Evolutionary conservation across 192 early-diverging fungal genomes (phyloP).

Genomic region (Mortierella alpina): DNA sequence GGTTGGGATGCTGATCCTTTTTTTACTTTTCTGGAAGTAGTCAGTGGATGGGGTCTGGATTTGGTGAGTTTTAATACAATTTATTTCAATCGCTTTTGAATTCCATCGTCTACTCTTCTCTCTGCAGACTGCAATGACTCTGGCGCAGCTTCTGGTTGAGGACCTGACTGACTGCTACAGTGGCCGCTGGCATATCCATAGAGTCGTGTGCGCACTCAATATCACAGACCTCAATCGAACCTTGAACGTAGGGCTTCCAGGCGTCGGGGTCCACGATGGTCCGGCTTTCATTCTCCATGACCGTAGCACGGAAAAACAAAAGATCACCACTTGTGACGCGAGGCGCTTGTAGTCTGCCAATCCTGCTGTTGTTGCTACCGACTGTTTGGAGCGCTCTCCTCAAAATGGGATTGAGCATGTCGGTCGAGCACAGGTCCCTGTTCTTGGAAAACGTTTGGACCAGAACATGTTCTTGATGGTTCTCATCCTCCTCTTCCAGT

Average conservation of each 20-base stretch:
- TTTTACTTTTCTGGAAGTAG: too few relatives aligned
- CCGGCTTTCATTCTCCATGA: not conserved
- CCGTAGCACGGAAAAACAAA: constrained; percentile 1
- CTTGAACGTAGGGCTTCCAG: constrained; percentile 11
- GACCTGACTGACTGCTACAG: not conserved
- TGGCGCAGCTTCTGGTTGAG: constrained; percentile 3
- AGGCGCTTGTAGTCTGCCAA: not conserved
- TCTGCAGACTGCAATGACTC: not conserved
- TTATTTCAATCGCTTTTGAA: too few relatives aligned
- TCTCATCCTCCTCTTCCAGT: constrained; percentile 3
- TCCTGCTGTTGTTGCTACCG: not conserved
- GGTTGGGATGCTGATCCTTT: too few relatives aligned
- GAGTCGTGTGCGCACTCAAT: not conserved
- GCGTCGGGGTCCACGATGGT: not conserved
- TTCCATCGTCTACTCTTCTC: not conserved
- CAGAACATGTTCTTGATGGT: not conserved
- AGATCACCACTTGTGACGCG: not conserved
- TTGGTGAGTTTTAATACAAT: too few relatives aligned
- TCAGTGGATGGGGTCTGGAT: too few relatives aligned
- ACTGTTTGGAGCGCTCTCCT: not conserved
- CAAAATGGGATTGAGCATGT: not conserved
- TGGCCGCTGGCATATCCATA: not conserved
- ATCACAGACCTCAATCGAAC: constrained; percentile 1
- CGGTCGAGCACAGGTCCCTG: not conserved
- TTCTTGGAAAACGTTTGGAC: not conserved